Evolutionary conservation across 176 grass and related monocot species (phyloP).

Genomic region (Ensete glaucum): DNA sequence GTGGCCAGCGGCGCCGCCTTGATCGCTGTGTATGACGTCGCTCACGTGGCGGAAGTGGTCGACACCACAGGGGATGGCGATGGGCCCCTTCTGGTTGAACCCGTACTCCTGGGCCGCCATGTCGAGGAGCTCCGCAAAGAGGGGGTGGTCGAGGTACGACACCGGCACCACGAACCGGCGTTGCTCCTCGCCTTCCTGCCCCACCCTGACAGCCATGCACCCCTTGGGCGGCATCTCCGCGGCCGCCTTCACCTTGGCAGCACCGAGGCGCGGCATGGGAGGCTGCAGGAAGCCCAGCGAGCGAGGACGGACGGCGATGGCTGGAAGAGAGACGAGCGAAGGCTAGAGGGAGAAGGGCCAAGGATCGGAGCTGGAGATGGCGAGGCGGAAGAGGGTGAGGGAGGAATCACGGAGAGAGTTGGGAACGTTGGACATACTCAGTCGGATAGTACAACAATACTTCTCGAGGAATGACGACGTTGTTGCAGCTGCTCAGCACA

Average conservation of each 20-base stretch:
- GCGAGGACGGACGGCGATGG: background rate
- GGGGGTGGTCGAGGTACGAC: slow-evolving; percentile 67
- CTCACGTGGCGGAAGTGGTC: slow-evolving; percentile 70
- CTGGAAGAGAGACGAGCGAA: background rate
- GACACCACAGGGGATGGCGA: slow-evolving; percentile 75
- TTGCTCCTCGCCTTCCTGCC: slow-evolving; percentile 59
- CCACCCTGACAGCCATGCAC: slow-evolving; percentile 62
- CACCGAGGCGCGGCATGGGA: slow-evolving; percentile 1
- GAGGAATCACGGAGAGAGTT: slow-evolving; percentile 54
- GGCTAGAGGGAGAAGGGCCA: slow-evolving; percentile 45
- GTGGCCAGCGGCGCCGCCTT: slow-evolving; percentile 25
- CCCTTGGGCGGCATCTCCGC: slow-evolving; percentile 50
- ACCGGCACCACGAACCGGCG: slow-evolving; percentile 71
- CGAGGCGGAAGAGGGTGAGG: slow-evolving; percentile 70
- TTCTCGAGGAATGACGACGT: background rate
- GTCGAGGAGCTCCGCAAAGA: slow-evolving; percentile 61
- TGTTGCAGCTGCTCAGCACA: background rate
- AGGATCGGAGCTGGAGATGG: slow-evolving; percentile 55
- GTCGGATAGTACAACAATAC: background rate
- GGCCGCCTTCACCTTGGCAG: background rate
- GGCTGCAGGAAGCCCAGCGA: slow-evolving; percentile 2
- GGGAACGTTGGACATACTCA: slow-evolving; percentile 69
- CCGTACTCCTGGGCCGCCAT: slow-evolving; percentile 80
- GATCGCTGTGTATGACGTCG: slow-evolving; percentile 32
- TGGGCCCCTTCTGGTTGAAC: slow-evolving; percentile 56